A percentile compares a stretch with the other conserved stretches of the same genome.
Evolutionary conservation across 2,329 filamentous ascomycete genomes (phyloP).

Genomic region (Lasiodiplodia theobromae): DNA sequence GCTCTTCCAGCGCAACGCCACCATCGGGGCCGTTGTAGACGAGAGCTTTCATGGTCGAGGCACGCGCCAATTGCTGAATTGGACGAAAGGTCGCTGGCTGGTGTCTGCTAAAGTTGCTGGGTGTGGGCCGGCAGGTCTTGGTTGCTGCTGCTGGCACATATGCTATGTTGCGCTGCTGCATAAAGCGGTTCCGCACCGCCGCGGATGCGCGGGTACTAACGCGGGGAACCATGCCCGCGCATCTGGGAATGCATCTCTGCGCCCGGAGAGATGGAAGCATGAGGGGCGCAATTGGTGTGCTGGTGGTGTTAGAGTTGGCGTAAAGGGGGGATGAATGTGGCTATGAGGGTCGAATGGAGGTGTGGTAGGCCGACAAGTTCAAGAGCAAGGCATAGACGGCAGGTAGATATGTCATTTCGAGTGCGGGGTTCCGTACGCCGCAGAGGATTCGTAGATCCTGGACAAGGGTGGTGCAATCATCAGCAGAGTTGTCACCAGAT

Average conservation of each 20-base stretch:
- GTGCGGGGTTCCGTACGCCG: background rate
- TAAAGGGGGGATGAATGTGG: background rate
- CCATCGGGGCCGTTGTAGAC: slow-evolving; percentile 31
- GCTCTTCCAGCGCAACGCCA: slow-evolving; percentile 22
- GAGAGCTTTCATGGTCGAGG: slow-evolving; percentile 32
- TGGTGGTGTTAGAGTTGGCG: background rate
- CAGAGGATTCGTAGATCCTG: slow-evolving; percentile 11
- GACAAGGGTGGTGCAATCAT: slow-evolving; percentile 23
- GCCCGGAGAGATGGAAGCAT: slow-evolving; percentile 17
- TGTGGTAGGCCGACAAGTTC: slow-evolving; percentile 1
- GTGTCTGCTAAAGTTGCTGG: background rate
- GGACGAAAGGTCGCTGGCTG: background rate
- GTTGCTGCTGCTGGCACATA: slow-evolving; percentile 2
- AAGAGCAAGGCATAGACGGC: background rate
- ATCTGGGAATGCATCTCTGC: slow-evolving; percentile 6
- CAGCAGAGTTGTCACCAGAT: slow-evolving; percentile 24
- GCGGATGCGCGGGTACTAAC: background rate
- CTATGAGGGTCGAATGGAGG: background rate
- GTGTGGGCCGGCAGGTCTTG: background rate
- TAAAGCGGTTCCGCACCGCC: slow-evolving; percentile 14
- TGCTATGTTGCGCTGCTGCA: slow-evolving; percentile 14
- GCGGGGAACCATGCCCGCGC: slow-evolving; percentile 14
- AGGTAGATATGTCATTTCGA: background rate
- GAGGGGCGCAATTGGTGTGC: background rate
- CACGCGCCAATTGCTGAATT: background rate